phyloP scores from a whole-genome alignment of 2,329 filamentous ascomycete species.

The Diaporthe batatas region DNA sequence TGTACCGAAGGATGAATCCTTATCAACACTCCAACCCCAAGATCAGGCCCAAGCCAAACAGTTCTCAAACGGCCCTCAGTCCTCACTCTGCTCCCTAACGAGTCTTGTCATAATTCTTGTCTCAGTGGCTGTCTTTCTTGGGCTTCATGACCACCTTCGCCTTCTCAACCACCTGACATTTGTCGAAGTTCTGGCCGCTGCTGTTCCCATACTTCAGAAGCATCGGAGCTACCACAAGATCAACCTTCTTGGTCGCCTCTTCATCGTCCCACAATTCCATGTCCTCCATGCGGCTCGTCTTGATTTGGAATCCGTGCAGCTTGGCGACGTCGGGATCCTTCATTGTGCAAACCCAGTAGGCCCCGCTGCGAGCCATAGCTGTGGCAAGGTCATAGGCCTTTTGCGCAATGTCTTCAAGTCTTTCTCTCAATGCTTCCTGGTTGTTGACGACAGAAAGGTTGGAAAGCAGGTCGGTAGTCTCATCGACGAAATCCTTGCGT shows the following conservation, averaged over 20 bases:
- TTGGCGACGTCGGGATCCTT: neutral
- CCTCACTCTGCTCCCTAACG: rapidly evolving
- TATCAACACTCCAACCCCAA: neutral
- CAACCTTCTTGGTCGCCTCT: neutral
- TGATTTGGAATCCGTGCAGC: neutral
- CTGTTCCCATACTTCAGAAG: neutral
- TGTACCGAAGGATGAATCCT: neutral
- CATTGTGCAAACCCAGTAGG: neutral
- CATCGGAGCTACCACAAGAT: neutral
- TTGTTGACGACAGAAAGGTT: neutral
- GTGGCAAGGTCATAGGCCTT: neutral
- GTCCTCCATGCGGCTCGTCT: neutral
- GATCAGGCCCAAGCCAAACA: neutral
- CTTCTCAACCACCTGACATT: neutral
- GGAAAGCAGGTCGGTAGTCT: neutral
- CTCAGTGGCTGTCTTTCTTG: neutral
- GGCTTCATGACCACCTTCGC: neutral
- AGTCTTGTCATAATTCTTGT: rapidly evolving
- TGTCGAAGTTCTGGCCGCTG: neutral
- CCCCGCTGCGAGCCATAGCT: neutral
- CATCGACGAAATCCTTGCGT: neutral
- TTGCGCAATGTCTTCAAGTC: neutral
- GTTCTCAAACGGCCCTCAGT: neutral
- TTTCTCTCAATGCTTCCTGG: rapidly evolving
- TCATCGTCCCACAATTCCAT: neutral